Evolutionary conservation across 345 rosid genomes (phyloP), one percentile per base, ranked within the genome.

Genomic region (Linum lewisii): DNA sequence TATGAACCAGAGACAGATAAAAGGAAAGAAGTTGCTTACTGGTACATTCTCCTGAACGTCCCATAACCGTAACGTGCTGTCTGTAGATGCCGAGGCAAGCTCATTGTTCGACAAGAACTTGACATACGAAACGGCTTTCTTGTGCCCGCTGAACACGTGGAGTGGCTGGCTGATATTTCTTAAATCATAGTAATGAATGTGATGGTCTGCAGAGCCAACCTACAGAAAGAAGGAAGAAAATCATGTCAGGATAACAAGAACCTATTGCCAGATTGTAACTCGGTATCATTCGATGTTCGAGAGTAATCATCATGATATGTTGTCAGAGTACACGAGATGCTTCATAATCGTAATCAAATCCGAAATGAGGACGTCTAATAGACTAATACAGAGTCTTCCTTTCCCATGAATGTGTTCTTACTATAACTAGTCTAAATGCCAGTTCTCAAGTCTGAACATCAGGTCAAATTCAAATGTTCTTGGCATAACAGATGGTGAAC

Each of bases 181-280:
- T 63, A 94, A 76, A 74, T 94, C 99, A 42, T 85, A 94, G 65
- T 82, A 87, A 64, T 87, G 95, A 67, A 94, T 87, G 68, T 87
- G 92, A 69, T 87, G 97, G 56, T 87, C 97, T 53, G 96, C 99
- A 32, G 97, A 94, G 63, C 97, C 97, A 68, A 84, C 99, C 99
- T 94, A 86, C 72, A 73, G 53, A 68, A 61, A 59, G 54, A 25
- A 42, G 23, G 34, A 37, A 21, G 25, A 11, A 20, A 20, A 9
- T 3, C 55, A 52, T 19, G 55, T n/a, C 24, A 52, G 24, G 14
- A 52, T 52, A 51, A 51, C 8, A 7, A 50, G 54, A 50, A 51
- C 8, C 54, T 51, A 51, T 51, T 51, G 8, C 7, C 7, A 7
- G 19, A 21, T 51, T 18, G 21, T 5, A 34, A 34, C 38, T 34